Conservation (phyloP, 768 basidiomycete genomes). For the Boletus subcaerulescens region DNA sequence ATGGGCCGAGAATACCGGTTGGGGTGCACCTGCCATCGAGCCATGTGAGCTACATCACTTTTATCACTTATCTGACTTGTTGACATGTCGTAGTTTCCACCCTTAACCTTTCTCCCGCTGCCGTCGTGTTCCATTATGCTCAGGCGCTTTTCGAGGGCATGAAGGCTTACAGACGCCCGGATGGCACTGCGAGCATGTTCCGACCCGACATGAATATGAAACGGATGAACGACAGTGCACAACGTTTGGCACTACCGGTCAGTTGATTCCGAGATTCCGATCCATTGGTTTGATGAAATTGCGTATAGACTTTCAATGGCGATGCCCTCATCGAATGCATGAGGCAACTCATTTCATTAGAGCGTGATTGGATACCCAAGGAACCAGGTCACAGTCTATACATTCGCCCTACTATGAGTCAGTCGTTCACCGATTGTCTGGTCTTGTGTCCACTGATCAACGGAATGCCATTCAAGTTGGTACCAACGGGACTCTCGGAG, state of each 20-base stretch:
- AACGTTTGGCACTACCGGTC: conserved; percentile 74
- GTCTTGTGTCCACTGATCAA: conserved; percentile 2
- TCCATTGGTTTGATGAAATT: conserved; percentile 2
- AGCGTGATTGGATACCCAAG: conserved; percentile 89
- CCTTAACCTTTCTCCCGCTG: conserved; percentile 30
- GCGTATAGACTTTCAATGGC: conserved; percentile 67
- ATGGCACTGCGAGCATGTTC: conserved; percentile 79
- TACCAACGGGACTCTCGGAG: conserved; percentile 47
- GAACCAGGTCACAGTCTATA: conserved; percentile 89
- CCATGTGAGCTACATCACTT: conserved; percentile 58
- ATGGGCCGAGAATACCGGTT: conserved; percentile 72
- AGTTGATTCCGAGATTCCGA: conserved; percentile 19
- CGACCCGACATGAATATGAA: conserved; percentile 98
- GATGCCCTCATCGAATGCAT: conserved; percentile 73
- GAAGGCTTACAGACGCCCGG: conserved; percentile 82
- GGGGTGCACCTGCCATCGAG: conserved; percentile 78
- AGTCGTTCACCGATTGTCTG: conserved; percentile 6
- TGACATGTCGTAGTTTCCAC: conserved; percentile 20
- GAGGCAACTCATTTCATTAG: conserved; percentile 79
- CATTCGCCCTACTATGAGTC: conserved; percentile 76
- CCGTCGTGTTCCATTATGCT: conserved; percentile 89
- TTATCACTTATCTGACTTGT: neutral
- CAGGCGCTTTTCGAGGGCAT: conserved; percentile 90
- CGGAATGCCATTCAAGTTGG: conserved; percentile 54
- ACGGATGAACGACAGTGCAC: conserved; percentile 85